Conservation (phyloP, 768 basidiomycete genomes). For the Phaeotremella fagi region DNA sequence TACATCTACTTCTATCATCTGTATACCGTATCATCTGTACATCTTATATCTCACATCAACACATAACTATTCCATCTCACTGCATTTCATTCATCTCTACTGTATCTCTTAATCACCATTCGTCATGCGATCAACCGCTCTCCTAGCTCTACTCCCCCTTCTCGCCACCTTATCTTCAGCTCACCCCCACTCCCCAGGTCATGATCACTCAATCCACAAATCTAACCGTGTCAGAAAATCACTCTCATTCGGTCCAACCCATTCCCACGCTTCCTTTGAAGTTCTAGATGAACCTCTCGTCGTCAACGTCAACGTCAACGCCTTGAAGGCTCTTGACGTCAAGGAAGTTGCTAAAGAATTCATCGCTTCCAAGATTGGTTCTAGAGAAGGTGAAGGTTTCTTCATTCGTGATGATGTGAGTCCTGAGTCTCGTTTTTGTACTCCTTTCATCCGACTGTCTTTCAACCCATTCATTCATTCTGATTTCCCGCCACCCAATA, state of each 20-base stretch:
- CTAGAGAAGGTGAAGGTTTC: conserved; percentile 26
- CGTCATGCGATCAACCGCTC: conserved; percentile 43
- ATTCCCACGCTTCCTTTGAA: conserved; percentile 59
- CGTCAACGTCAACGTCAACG: conserved; percentile 2
- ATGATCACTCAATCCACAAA: neutral
- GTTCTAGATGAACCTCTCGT: conserved; percentile 20
- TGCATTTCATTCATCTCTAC: too few relatives aligned
- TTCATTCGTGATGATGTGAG: conserved; percentile 49
- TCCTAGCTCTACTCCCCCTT: conserved; percentile 41
- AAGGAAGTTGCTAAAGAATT: conserved; percentile 29
- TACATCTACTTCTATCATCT: neutral
- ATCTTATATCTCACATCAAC: neutral
- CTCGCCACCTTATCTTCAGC: conserved; percentile 37
- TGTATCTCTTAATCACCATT: too few relatives aligned
- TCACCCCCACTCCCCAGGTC: conserved; percentile 7
- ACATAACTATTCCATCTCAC: neutral
- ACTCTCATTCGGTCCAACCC: conserved; percentile 77
- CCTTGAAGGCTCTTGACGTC: conserved; percentile 17
- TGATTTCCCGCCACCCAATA: neutral
- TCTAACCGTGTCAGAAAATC: conserved; percentile 63
- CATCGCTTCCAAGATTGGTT: conserved; percentile 15
- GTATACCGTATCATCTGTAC: neutral
- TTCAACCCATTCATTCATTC: neutral
- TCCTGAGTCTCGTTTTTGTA: conserved; percentile 6
- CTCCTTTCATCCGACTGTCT: neutral